These are phyloP conservation scores for Collybiopsis luxurians DNA, from an alignment of 768 basidiomycete species.

Conservation along the genomic window DNA sequence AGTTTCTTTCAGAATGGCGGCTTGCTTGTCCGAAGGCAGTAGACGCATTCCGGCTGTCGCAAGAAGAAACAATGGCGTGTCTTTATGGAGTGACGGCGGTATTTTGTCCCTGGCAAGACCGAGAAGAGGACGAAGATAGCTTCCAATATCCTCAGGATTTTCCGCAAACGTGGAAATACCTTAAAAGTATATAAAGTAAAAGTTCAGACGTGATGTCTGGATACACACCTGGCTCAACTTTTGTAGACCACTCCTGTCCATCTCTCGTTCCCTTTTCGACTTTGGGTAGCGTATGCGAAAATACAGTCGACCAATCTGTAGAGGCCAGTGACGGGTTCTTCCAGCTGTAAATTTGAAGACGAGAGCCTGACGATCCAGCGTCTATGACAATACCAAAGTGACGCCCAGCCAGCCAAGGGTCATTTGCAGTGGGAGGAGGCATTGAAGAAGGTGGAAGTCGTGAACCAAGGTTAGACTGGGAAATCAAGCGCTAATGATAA, in stretches of 20 bases:
- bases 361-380: slow-evolving; percentile 96
- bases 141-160: slow-evolving; percentile 64
- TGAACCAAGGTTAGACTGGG: background rate
- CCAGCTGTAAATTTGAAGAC: slow-evolving; percentile 98
- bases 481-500: background rate
- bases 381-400: slow-evolving; percentile 95
- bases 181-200: slow-evolving; percentile 26
- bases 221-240: slow-evolving; percentile 88
- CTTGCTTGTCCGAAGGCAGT: slow-evolving; percentile 64
- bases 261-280: slow-evolving; percentile 88
- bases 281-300: slow-evolving; percentile 62
- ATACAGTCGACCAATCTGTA: slow-evolving; percentile 50
- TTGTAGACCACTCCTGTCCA: slow-evolving; percentile 84
- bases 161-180: slow-evolving; percentile 84
- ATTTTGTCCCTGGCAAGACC: slow-evolving; percentile 79
- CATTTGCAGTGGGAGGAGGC: slow-evolving; percentile 71
- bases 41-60: slow-evolving; percentile 99
- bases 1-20: slow-evolving; percentile 67
- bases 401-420: slow-evolving; percentile 76
- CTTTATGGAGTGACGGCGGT: slow-evolving; percentile 78
- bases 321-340: slow-evolving; percentile 62
- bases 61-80: slow-evolving; percentile 90
- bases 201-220: background rate
- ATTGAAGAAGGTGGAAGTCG: slow-evolving; percentile 32
- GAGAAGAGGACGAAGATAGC: slow-evolving; percentile 81